Conservation (phyloP, 1,284 basidiomycete species). For the Ceratobasidium sp. region DNA sequence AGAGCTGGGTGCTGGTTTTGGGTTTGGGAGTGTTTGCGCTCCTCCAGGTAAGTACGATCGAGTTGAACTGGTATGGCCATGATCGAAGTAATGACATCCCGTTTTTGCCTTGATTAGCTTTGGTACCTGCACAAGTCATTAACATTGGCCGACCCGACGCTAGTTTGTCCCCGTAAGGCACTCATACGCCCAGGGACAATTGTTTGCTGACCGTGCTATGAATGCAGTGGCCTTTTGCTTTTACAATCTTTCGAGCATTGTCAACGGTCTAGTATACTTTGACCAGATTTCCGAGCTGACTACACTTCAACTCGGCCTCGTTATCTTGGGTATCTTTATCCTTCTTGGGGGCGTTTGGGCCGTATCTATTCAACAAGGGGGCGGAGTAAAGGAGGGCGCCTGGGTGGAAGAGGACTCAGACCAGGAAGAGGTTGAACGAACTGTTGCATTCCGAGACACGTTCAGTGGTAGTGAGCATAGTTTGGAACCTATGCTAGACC, state of each 20-base stretch:
- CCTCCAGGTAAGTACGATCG: conserved; percentile 63
- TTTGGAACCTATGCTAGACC: conserved; percentile 56
- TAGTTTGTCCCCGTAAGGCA: conserved; percentile 87
- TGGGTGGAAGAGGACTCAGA: conserved; percentile 52
- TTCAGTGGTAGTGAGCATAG: conserved; percentile 53
- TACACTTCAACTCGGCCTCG: conserved; percentile 75
- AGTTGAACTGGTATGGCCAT: not conserved
- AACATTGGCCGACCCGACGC: conserved; percentile 84
- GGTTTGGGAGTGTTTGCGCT: conserved; percentile 79
- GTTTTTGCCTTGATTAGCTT: conserved; percentile 61
- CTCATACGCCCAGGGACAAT: conserved; percentile 13
- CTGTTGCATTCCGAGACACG: conserved; percentile 22
- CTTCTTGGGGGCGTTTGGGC: conserved; percentile 92
- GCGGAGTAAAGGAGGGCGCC: conserved; percentile 53
- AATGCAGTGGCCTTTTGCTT: conserved; percentile 89
- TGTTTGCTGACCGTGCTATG: conserved; percentile 20
- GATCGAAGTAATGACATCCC: conserved; percentile 22
- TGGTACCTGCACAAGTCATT: conserved; percentile 95
- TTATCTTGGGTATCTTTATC: conserved; percentile 82
- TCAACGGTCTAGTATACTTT: conserved; percentile 91
- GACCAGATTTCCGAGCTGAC: conserved; percentile 85
- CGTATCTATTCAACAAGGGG: conserved; percentile 75
- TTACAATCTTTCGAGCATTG: conserved; percentile 93
- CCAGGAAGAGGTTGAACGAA: conserved; percentile 51
- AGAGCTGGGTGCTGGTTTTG: conserved; percentile 82